phyloP scores from a whole-genome alignment of 2,329 filamentous ascomycete species.

The Colletotrichum sp. region DNA sequence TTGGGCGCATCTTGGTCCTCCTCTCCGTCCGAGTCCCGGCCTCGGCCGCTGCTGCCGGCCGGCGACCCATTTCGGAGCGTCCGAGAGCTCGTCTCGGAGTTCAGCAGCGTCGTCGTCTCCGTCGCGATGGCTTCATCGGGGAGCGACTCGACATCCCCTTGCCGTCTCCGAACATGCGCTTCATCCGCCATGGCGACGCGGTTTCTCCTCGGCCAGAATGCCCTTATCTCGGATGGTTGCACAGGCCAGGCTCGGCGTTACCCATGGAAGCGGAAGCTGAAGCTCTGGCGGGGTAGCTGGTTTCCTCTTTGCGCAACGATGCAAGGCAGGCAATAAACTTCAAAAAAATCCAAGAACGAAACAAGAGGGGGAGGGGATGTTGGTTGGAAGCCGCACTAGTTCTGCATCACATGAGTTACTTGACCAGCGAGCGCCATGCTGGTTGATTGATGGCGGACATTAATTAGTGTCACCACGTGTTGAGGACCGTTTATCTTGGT shows the following conservation, averaged over 20 bases:
- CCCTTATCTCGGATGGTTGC: not conserved
- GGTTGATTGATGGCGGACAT: not conserved
- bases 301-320: not conserved
- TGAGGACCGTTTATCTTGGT: not conserved
- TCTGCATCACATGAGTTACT: not conserved
- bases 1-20: slow-evolving; percentile 16
- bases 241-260: not conserved
- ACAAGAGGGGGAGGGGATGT: not conserved
- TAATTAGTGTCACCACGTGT: slow-evolving; percentile 1
- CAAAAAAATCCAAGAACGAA: not conserved
- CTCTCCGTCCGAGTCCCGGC: slow-evolving; percentile 7
- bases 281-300: not conserved
- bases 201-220: not conserved
- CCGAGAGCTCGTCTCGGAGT: slow-evolving; percentile 16
- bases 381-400: not conserved
- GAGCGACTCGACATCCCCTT: not conserved
- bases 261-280: not conserved
- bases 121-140: slow-evolving; percentile 6
- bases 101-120: slow-evolving; percentile 21
- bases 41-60: not conserved
- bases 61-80: slow-evolving; percentile 10
- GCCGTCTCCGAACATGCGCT: not conserved
- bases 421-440: not conserved
- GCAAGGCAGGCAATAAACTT: not conserved
- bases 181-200: not conserved